phyloP scores from a whole-genome alignment of 768 basidiomycete genomes.

The Psilocybe sp. region DNA sequence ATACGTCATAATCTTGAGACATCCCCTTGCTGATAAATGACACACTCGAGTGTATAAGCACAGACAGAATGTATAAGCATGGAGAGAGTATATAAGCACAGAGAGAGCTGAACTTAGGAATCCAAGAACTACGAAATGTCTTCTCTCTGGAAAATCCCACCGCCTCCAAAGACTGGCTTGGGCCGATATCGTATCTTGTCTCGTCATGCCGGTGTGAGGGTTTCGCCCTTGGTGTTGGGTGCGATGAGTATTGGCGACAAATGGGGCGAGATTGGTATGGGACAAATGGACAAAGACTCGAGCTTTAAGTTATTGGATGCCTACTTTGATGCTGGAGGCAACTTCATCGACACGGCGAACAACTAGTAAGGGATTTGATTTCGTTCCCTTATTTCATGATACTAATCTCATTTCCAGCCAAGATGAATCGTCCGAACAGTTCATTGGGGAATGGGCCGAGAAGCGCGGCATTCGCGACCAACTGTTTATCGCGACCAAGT shows the following conservation, averaged over 20 bases:
- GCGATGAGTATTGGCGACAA: constrained; percentile 47
- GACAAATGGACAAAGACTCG: constrained; percentile 31
- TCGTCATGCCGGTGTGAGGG: constrained; percentile 39
- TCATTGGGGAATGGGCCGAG: constrained; percentile 44
- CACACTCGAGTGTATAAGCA: too few species aligned
- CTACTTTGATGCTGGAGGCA: constrained; percentile 36
- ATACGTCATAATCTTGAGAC: too few species aligned
- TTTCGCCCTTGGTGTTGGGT: constrained; percentile 46
- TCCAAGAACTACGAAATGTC: too few species aligned
- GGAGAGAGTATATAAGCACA: too few species aligned
- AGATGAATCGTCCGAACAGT: constrained; percentile 34
- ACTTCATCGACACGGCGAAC: constrained; percentile 43
- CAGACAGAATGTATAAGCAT: too few species aligned
- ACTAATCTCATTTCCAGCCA: constrained; percentile 17
- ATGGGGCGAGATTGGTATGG: constrained; percentile 29
- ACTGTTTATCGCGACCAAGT: constrained; percentile 37
- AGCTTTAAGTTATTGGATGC: constrained; percentile 41
- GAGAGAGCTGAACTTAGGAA: too few species aligned
- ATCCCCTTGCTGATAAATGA: too few species aligned
- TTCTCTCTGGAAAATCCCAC: neutral
- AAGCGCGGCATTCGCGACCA: constrained; percentile 34
- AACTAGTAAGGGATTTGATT: constrained; percentile 18
- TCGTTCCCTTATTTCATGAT: neutral
- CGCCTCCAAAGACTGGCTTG: constrained; percentile 26
- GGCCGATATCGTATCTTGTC: constrained; percentile 38